Conservation (phyloP, 2,329 filamentous ascomycete genomes). For the Paraphaeosphaeria minitans region DNA sequence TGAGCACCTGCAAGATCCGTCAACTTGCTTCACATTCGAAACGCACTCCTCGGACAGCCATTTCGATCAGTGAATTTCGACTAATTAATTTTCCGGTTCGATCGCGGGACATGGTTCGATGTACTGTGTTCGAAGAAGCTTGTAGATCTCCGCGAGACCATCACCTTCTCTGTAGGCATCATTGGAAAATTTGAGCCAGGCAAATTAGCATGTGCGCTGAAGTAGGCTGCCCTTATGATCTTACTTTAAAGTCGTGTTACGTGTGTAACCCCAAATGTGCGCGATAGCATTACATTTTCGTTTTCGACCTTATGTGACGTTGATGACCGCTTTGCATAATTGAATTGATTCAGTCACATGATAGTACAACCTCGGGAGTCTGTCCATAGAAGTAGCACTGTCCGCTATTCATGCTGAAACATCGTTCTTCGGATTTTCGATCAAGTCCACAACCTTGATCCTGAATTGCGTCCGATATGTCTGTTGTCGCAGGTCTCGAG, state of each 20-base stretch:
- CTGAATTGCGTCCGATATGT: not conserved
- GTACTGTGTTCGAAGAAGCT: constrained; percentile 58
- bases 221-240: no score
- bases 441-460: not conserved
- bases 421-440: not conserved
- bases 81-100: not conserved
- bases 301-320: constrained; percentile 55
- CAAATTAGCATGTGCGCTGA: constrained; percentile 6
- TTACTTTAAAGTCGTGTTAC: constrained; percentile 55
- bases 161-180: constrained; percentile 64
- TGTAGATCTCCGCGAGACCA: constrained; percentile 61
- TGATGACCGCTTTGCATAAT: constrained; percentile 5
- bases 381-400: not conserved
- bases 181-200: constrained; percentile 56
- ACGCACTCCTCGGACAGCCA: not conserved
- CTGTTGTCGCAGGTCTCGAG: not conserved
- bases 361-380: not conserved
- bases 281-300: constrained; percentile 61
- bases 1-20: no score
- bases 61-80: not conserved
- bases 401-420: not conserved
- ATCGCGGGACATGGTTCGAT: constrained; percentile 3
- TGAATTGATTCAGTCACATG: not conserved
- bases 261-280: constrained; percentile 66
- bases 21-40: not conserved